Conservation (phyloP, 805 yeast species). For the Teunomyces gatunensis region DNA sequence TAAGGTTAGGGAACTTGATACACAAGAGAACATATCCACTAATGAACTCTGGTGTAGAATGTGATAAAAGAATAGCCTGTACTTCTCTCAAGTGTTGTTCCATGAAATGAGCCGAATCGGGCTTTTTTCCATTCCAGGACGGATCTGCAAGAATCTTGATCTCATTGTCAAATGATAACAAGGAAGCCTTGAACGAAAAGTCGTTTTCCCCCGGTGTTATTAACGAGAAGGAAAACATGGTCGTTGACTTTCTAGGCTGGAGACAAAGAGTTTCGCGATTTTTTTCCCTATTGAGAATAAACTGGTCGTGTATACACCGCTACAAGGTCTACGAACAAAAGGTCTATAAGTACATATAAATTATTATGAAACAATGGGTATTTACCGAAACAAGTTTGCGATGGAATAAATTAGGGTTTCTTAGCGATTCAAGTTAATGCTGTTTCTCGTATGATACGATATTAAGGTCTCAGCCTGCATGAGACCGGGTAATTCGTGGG, state of each 20-base stretch:
- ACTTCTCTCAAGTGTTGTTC: constrained; percentile 41
- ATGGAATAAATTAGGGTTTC: not conserved
- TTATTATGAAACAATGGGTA: not conserved
- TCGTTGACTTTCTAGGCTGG: not conserved
- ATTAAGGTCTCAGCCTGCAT: constrained; percentile 48
- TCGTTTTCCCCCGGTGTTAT: constrained; percentile 27
- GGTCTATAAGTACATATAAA: constrained; percentile 1
- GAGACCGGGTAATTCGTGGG: constrained; percentile 49
- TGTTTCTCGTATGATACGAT: constrained; percentile 41
- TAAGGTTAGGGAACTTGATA: constrained; percentile 51
- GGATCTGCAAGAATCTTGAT: constrained; percentile 67
- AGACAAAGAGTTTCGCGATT: not conserved
- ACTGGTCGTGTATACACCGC: not conserved
- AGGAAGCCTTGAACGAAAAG: constrained; percentile 42
- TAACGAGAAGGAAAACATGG: constrained; percentile 38
- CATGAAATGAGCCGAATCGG: constrained; percentile 31
- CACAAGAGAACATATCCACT: constrained; percentile 78
- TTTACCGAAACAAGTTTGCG: not conserved
- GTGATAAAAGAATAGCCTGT: constrained; percentile 78
- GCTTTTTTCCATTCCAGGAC: constrained; percentile 61
- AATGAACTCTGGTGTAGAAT: constrained; percentile 72
- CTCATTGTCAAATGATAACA: constrained; percentile 55
- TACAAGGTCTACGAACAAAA: not conserved
- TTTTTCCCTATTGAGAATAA: not conserved
- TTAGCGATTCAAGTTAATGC: constrained; percentile 27